phyloP scores from a whole-genome alignment of 2,329 filamentous ascomycete genomes.

The Ceratocystis variospora region DNA sequence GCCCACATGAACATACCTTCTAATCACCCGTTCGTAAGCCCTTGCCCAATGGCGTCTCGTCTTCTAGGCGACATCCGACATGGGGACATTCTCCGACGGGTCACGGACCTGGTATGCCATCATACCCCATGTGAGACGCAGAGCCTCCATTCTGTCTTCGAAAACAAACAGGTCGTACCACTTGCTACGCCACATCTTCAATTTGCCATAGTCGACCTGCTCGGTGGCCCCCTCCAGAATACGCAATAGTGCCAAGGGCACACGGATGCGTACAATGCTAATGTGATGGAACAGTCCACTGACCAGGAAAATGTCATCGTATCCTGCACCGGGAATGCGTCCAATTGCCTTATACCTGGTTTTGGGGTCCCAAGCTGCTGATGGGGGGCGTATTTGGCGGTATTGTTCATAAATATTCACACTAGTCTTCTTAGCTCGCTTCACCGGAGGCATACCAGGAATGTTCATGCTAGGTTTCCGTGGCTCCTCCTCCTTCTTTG shows the following conservation, averaged over 20 bases:
- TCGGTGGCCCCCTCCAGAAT: slow-evolving; percentile 37
- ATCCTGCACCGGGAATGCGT: slow-evolving; percentile 32
- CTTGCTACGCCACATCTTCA: slow-evolving; percentile 43
- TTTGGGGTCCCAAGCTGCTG: slow-evolving; percentile 47
- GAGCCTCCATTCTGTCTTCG: slow-evolving; percentile 41
- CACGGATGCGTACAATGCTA: slow-evolving; percentile 43
- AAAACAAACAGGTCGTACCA: slow-evolving; percentile 49
- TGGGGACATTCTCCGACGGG: slow-evolving; percentile 11
- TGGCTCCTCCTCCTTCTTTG: slow-evolving; percentile 19
- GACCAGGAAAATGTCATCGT: slow-evolving; percentile 49
- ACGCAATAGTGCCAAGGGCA: slow-evolving; percentile 39
- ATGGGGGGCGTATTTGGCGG: slow-evolving; percentile 45
- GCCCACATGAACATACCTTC: background rate
- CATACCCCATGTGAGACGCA: slow-evolving; percentile 44
- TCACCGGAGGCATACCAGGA: slow-evolving; percentile 25
- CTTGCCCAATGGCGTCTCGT: slow-evolving; percentile 6
- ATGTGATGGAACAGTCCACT: slow-evolving; percentile 50
- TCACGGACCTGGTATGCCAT: slow-evolving; percentile 48
- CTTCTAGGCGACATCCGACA: slow-evolving; percentile 12
- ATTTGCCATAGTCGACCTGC: slow-evolving; percentile 36
- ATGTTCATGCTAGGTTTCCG: slow-evolving; percentile 18
- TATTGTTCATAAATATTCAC: slow-evolving; percentile 49
- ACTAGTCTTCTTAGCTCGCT: slow-evolving; percentile 40
- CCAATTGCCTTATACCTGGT: slow-evolving; percentile 45
- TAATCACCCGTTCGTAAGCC: slow-evolving; percentile 6